Conservation (phyloP, 306 rosid species). For the Quercus rubra region DNA sequence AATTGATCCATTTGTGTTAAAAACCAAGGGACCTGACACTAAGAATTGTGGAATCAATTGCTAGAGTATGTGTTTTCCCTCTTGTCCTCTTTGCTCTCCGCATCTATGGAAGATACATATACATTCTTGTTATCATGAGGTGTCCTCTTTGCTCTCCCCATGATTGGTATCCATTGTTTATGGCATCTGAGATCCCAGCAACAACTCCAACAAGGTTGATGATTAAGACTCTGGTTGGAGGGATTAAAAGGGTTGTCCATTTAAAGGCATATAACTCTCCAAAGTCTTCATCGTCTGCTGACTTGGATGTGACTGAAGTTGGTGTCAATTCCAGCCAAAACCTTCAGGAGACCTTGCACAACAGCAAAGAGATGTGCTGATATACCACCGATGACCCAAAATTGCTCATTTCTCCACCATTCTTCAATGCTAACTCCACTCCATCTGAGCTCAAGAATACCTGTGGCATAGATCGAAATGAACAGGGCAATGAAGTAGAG, state of each 20-base stretch:
- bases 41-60: constrained; percentile 90
- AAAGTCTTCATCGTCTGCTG: constrained; percentile 88
- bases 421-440: constrained; percentile 98
- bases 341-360: constrained; percentile 88
- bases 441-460: constrained; percentile 96
- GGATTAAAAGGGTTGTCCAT: constrained; percentile 93
- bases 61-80: constrained; percentile 29
- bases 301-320: constrained; percentile 88
- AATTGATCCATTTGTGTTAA: constrained; percentile 80
- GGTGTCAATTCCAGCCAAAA: constrained; percentile 84
- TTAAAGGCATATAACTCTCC: constrained; percentile 72
- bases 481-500: constrained; percentile 78
- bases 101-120: constrained; percentile 40
- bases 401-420: constrained; percentile 99
- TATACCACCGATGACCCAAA: constrained; percentile 98
- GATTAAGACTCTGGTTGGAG: constrained; percentile 86
- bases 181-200: constrained; percentile 94
- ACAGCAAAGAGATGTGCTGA: constrained; percentile 90
- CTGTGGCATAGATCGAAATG: constrained; percentile 77
- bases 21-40: constrained; percentile 86
- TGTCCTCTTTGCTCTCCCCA: too few relatives aligned
- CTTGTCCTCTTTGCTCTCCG: constrained; percentile 32
- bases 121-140: constrained; percentile 36
- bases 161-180: constrained; percentile 88
- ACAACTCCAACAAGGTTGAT: constrained; percentile 93